phyloP scores from a whole-genome alignment of 352 stramenopile genomes.

The Pythium pyrilobum region DNA sequence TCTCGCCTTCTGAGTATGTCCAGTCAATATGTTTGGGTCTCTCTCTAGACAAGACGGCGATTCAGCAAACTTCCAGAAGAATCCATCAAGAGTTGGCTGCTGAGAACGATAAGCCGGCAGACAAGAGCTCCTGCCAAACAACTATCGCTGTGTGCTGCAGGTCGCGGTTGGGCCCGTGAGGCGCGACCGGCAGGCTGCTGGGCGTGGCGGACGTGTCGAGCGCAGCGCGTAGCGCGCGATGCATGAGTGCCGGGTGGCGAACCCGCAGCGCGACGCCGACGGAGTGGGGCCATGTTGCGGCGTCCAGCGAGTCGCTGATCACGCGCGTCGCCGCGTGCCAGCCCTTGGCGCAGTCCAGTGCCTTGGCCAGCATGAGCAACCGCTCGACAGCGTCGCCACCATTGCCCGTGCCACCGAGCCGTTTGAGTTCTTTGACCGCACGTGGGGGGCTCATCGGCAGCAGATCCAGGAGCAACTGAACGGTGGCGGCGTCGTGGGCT shows the following conservation, averaged over 20 bases:
- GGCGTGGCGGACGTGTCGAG: not conserved
- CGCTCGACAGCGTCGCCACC: not conserved
- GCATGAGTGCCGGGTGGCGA: slow-evolving; percentile 30
- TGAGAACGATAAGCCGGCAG: too few relatives aligned
- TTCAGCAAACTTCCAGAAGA: too few relatives aligned
- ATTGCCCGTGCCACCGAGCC: not conserved
- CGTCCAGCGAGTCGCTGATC: slow-evolving; percentile 24
- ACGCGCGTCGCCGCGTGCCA: slow-evolving; percentile 35
- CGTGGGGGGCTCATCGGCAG: slow-evolving; percentile 12
- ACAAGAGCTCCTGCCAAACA: too few relatives aligned
- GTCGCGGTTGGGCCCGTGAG: too few relatives aligned
- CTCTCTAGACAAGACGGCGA: too few relatives aligned
- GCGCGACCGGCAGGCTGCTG: too few relatives aligned
- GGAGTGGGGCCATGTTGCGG: slow-evolving; percentile 21
- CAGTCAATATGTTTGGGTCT: too few relatives aligned
- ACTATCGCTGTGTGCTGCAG: too few relatives aligned
- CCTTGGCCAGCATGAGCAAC: slow-evolving; percentile 23
- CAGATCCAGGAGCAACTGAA: not conserved
- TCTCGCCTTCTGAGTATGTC: too few relatives aligned
- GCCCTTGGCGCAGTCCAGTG: slow-evolving; percentile 19
- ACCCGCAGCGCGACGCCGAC: slow-evolving; percentile 25
- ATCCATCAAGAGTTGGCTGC: too few relatives aligned
- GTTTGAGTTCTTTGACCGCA: slow-evolving; percentile 11
- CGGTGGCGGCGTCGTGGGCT: not conserved
- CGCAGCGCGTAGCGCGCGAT: slow-evolving; percentile 27